A percentile compares a stretch with the other conserved stretches of the same genome.
These are phyloP conservation scores for Tetracentron sinense DNA, from an alignment of 164 flowering plant genomes.

Conservation along the genomic window DNA sequence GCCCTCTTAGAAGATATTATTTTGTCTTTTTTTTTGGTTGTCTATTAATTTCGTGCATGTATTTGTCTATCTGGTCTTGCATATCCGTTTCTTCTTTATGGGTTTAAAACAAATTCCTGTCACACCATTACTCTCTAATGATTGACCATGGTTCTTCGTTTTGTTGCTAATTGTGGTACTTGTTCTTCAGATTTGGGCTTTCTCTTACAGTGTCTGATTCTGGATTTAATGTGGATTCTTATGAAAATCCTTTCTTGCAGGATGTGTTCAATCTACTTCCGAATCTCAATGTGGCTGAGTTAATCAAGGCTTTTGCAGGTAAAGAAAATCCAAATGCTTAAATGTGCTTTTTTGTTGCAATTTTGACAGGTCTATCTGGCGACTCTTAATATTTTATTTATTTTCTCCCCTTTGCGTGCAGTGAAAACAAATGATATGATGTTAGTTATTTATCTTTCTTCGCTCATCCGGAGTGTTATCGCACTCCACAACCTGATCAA, in stretches of 20 bases:
- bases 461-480: slow-evolving; percentile 91
- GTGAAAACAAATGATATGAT: slow-evolving; percentile 99
- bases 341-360: background rate
- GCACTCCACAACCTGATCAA: slow-evolving; percentile 97
- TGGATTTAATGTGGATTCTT: background rate
- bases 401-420: slow-evolving; percentile 21
- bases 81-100: too few species aligned
- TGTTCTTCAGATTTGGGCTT: background rate
- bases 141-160: background rate
- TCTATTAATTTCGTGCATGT: too few species aligned
- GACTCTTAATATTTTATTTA: background rate
- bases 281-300: slow-evolving; percentile 80
- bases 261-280: slow-evolving; percentile 96
- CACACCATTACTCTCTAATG: too few species aligned
- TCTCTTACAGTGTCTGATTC: background rate
- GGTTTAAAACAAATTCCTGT: too few species aligned
- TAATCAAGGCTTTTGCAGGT: slow-evolving; percentile 93
- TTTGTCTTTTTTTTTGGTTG: too few species aligned
- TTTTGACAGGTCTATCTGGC: background rate
- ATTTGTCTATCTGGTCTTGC: too few species aligned
- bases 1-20: too few species aligned
- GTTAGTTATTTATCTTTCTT: slow-evolving; percentile 93
- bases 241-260: slow-evolving; percentile 35
- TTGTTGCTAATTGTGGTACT: slow-evolving; percentile 3
- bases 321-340: background rate